Conservation (phyloP, 208 protist species). For the Trypanosoma grayi region DNA sequence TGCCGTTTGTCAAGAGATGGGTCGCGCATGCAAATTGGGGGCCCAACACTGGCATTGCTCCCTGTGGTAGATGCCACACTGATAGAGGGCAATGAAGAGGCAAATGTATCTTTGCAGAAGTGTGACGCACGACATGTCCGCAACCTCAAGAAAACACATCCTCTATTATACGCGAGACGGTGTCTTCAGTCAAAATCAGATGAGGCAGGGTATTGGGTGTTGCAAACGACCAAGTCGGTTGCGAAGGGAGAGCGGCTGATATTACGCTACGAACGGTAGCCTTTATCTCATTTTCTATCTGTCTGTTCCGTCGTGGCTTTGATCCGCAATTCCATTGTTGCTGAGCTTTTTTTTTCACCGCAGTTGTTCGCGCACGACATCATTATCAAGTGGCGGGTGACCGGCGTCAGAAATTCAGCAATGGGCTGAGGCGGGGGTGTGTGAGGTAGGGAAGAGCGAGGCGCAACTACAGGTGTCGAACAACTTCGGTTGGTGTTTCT, state of each 20-base stretch:
- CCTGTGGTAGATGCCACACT: constrained; percentile 20
- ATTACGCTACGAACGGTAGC: too few species aligned
- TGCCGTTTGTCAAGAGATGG: constrained; percentile 16
- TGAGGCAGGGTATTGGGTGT: constrained; percentile 12
- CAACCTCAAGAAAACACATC: not conserved
- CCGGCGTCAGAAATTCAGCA: too few species aligned
- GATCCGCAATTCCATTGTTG: too few species aligned
- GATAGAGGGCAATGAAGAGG: not conserved
- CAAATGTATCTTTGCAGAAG: constrained; percentile 8
- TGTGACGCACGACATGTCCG: not conserved
- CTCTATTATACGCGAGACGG: constrained; percentile 4
- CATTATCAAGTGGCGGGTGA: too few species aligned
- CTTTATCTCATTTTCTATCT: too few species aligned
- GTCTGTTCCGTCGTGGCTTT: too few species aligned
- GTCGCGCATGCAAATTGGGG: not conserved
- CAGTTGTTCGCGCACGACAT: too few species aligned
- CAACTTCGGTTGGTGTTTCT: too few species aligned
- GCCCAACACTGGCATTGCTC: constrained; percentile 10
- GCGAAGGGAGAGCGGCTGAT: not conserved
- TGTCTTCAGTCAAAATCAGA: not conserved
- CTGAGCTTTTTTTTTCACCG: too few species aligned
- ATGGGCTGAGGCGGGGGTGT: too few species aligned
- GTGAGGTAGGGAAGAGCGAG: too few species aligned
- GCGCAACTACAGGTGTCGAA: too few species aligned
- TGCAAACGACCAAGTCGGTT: constrained; percentile 7